These are phyloP conservation scores for Poronia punctata DNA, from an alignment of 495 filamentous ascomycete genomes.

Conservation along the genomic window DNA sequence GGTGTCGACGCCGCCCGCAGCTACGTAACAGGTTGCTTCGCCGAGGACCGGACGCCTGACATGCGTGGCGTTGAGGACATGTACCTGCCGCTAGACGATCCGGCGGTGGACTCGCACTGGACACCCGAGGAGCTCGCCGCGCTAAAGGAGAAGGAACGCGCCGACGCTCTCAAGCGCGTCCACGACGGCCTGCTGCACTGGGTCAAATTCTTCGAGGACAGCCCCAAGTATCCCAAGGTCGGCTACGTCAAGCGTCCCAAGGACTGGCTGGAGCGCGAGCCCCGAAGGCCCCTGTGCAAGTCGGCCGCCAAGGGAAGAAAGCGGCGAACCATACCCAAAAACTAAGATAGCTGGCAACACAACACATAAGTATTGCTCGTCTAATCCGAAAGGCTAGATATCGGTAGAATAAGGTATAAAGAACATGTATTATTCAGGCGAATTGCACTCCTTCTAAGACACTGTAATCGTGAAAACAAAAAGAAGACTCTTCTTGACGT, in stretches of 20 bases:
- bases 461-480: no score
- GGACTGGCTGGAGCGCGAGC: slow-evolving; percentile 43
- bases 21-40: slow-evolving; percentile 96
- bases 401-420: no score
- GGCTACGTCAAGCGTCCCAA: slow-evolving; percentile 51
- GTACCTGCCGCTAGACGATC: slow-evolving; percentile 72
- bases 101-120: slow-evolving; percentile 43
- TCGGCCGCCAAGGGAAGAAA: slow-evolving; percentile 35
- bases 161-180: slow-evolving; percentile 47
- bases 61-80: slow-evolving; percentile 82
- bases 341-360: slow-evolving; percentile 4
- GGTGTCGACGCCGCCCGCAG: slow-evolving; percentile 81
- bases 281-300: slow-evolving; percentile 36
- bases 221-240: slow-evolving; percentile 66
- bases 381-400: no score
- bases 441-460: no score
- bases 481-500: no score
- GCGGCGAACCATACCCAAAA: slow-evolving; percentile 31
- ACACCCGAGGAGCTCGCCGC: slow-evolving; percentile 47
- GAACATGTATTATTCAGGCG: no score
- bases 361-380: no score
- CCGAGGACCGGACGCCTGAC: slow-evolving; percentile 73
- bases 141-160: slow-evolving; percentile 45
- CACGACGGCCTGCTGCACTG: slow-evolving; percentile 55
- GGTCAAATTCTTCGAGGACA: slow-evolving; percentile 70